A percentile compares a stretch with the other conserved stretches of the same genome.
phyloP scores from a whole-genome alignment of 2,329 filamentous ascomycete genomes.

The Pochonia chlamydosporia region DNA sequence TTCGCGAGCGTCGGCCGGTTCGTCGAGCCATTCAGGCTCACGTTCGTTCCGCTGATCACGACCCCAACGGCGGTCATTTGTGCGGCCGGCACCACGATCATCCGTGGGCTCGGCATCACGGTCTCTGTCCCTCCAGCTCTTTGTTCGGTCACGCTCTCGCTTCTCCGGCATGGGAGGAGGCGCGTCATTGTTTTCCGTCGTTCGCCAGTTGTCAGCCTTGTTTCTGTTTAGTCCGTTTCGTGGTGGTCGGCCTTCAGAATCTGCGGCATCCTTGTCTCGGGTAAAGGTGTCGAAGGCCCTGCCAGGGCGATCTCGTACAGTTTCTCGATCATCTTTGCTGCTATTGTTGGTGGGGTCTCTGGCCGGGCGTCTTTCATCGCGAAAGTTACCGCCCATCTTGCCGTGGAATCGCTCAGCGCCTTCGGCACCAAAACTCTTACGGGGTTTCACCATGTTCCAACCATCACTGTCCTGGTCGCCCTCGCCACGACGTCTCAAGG shows the following conservation, averaged over 20 bases:
- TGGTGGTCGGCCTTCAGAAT: conserved; percentile 49
- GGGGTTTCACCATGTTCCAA: conserved; percentile 68
- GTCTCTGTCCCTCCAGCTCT: conserved; percentile 56
- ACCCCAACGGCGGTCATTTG: conserved; percentile 47
- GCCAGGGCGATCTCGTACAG: conserved; percentile 38
- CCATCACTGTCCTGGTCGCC: conserved; percentile 60
- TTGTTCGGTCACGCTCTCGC: conserved; percentile 51
- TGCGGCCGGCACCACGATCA: conserved; percentile 52
- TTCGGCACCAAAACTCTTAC: conserved; percentile 68
- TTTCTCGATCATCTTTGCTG: conserved; percentile 48
- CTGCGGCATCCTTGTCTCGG: conserved; percentile 44
- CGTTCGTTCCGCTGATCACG: conserved; percentile 61
- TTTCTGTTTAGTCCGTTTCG: conserved; percentile 61
- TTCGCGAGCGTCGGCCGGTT: conserved; percentile 62
- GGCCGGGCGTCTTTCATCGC: conserved; percentile 36
- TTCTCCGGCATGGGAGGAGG: conserved; percentile 25
- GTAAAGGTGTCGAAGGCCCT: conserved; percentile 45
- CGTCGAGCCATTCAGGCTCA: conserved; percentile 88
- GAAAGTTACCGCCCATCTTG: conserved; percentile 50
- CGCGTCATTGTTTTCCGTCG: conserved; percentile 39
- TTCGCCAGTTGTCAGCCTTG: conserved; percentile 71
- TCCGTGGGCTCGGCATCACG: conserved; percentile 34
- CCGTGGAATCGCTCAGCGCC: conserved; percentile 66
- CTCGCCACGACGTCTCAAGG: conserved; percentile 48
- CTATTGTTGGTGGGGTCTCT: conserved; percentile 31